Evolutionary conservation across 1,284 basidiomycete genomes (phyloP).

Genomic region (Boletus nobilissimus): DNA sequence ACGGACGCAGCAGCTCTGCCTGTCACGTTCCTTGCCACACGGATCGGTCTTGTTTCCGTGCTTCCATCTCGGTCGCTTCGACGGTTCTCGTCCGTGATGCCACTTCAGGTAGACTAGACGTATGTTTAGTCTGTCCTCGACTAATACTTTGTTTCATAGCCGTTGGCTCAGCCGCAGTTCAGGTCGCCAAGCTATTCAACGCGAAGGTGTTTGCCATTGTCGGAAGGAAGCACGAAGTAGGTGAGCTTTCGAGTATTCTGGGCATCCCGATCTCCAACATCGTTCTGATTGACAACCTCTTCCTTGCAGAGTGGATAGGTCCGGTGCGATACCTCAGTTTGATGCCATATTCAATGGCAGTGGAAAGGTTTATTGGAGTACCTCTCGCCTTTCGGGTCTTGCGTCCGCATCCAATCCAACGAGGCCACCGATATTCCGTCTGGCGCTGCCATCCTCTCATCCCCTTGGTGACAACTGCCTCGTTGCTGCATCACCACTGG

Average conservation of each 20-base stretch:
- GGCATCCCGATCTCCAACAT: conserved; percentile 26
- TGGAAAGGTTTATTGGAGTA: conserved; percentile 35
- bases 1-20: conserved; percentile 37
- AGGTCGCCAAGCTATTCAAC: conserved; percentile 34
- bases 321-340: conserved; percentile 32
- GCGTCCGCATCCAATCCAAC: conserved; percentile 38
- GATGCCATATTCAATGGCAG: conserved; percentile 41
- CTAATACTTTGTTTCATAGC: conserved; percentile 29
- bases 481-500: conserved; percentile 29
- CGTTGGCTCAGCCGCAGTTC: conserved; percentile 35
- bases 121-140: background rate
- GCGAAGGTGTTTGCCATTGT: conserved; percentile 39
- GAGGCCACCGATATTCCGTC: conserved; percentile 33
- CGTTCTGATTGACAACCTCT: conserved; percentile 28
- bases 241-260: conserved; percentile 26
- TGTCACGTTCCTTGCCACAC: conserved; percentile 38
- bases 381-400: conserved; percentile 41
- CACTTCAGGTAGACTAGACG: conserved; percentile 32
- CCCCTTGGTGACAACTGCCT: conserved; percentile 35
- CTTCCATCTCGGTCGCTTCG: conserved; percentile 35
- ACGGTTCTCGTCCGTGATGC: conserved; percentile 44
- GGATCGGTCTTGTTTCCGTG: conserved; percentile 41
- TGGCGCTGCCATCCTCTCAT: conserved; percentile 29
- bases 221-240: conserved; percentile 21
- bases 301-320: conserved; percentile 29